Evolutionary conservation across 345 rosid species (phyloP).

Genomic region (Dipteronia sinensis): DNA sequence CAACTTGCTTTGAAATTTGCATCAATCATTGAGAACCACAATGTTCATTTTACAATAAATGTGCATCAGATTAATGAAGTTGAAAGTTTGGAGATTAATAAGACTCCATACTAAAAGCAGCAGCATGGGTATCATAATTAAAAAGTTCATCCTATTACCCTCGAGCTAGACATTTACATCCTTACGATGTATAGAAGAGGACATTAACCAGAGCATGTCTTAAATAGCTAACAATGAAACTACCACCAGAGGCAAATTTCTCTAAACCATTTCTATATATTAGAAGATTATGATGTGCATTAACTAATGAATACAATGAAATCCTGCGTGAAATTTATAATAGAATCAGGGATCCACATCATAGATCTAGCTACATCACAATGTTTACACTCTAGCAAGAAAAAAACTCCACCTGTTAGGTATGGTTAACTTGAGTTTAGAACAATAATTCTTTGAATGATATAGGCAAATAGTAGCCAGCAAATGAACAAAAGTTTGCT

Average conservation of each 20-base stretch:
- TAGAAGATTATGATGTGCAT: not conserved
- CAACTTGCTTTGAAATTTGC: too few species aligned
- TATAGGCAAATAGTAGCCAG: not conserved
- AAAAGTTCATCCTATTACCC: not conserved
- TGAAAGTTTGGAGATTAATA: too few species aligned
- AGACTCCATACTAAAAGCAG: not conserved
- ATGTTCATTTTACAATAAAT: not conserved
- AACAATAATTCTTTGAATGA: not conserved
- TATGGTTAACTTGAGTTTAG: not conserved
- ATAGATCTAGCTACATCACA: not conserved
- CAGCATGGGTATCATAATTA: not conserved
- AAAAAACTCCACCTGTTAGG: not conserved
- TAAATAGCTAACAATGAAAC: not conserved
- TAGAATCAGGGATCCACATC: not conserved
- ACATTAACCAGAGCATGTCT: not conserved
- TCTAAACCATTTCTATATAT: not conserved
- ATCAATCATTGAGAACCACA: not conserved
- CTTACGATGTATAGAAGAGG: not conserved
- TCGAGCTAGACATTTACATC: too few species aligned
- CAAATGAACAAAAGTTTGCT: slow-evolving; percentile 15
- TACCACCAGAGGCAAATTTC: not conserved
- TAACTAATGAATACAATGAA: not conserved
- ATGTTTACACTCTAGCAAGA: not conserved
- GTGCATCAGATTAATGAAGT: not conserved
- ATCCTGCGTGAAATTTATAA: not conserved